Evolutionary conservation across 1,139 yeast genomes (phyloP).

Genomic region (Entelexis sorbosivorans): DNA sequence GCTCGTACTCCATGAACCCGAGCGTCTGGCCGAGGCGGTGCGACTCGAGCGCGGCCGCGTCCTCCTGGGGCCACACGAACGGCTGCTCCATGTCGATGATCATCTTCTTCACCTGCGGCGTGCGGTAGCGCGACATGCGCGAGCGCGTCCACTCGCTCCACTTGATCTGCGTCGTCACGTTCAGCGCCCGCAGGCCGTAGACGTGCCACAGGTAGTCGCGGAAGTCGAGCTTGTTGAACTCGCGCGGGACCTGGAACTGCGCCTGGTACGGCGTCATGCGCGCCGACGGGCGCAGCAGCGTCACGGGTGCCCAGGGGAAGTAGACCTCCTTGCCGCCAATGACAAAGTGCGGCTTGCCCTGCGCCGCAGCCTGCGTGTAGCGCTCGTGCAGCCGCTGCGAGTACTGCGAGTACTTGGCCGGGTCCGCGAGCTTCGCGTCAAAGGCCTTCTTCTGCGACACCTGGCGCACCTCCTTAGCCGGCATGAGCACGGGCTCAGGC

Average conservation of each 20-base stretch:
- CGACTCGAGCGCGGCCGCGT: conserved; percentile 25
- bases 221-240: conserved; percentile 80
- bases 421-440: conserved; percentile 17
- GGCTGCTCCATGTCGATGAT: conserved; percentile 90
- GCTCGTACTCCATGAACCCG: conserved; percentile 33
- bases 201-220: conserved; percentile 83
- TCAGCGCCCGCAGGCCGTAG: conserved; percentile 78
- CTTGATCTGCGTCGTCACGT: conserved; percentile 72
- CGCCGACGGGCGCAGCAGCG: conserved; percentile 76
- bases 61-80: conserved; percentile 77
- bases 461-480: conserved; percentile 1
- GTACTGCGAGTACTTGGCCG: conserved; percentile 21
- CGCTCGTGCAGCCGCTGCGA: conserved; percentile 39
- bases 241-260: conserved; percentile 80
- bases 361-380: conserved; percentile 42
- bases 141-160: conserved; percentile 52
- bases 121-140: conserved; percentile 59
- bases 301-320: conserved; percentile 75
- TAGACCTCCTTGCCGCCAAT: conserved; percentile 63
- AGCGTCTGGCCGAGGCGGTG: conserved; percentile 24
- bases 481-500: conserved; percentile 21
- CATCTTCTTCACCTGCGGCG: conserved; percentile 83
- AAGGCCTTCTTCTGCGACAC: conserved; percentile 16
- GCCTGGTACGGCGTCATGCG: conserved; percentile 95
- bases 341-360: conserved; percentile 54